Base-by-base conservation (phyloP, 169 alveolate species). In the Plasmodium knowlesi region DNA sequence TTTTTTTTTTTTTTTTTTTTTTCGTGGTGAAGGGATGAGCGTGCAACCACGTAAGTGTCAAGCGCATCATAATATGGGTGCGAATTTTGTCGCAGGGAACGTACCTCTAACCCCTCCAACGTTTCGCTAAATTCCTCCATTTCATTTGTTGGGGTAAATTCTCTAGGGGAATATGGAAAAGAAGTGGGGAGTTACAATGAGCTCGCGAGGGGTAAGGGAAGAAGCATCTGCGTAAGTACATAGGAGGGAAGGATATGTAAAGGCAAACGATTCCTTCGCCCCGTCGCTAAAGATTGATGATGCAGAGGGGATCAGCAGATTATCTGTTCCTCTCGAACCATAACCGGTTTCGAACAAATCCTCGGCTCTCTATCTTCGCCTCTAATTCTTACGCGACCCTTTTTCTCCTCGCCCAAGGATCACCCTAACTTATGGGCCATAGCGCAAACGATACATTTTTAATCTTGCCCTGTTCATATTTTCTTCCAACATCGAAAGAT, bases 41-140 rank as follows among this genome's bases (percentile, higher is more conserved):
- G 19, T 12, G 12, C 3, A 50, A 16, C 61, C 25, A 50, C 61
- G 22, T 50, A 8, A 1, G 53, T 41, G 53, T 9, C 12, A 43
- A 43, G 4, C 61, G 8, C 8, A 16, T 16, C 5, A 16, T 16
- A 6, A 1, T 16, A 16, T 12, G 37, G 37, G 5, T 22, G 76
- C 37, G 10, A 67, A 25, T 3, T 22, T 50, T 2, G 61, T 12
- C 30, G 37, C n/a, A 2, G 76, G 34, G 2, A 67, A 25, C 37
- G 14, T 85, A 85, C 93, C 93, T 85, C 93, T 67, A 85, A 85
- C 12, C 84, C 93, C 61, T 85, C 93, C 67, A 85, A 74, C n/a
- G 93, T 16, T 85, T 85, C 93, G 80, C 74, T 85, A 74, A 85
- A 85, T 32, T 85, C 93, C 16, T 85, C 93, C 93, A 85, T 85